phyloP scores from a whole-genome alignment of 2,329 filamentous ascomycete genomes.

The Pestalotiopsis sp. region DNA sequence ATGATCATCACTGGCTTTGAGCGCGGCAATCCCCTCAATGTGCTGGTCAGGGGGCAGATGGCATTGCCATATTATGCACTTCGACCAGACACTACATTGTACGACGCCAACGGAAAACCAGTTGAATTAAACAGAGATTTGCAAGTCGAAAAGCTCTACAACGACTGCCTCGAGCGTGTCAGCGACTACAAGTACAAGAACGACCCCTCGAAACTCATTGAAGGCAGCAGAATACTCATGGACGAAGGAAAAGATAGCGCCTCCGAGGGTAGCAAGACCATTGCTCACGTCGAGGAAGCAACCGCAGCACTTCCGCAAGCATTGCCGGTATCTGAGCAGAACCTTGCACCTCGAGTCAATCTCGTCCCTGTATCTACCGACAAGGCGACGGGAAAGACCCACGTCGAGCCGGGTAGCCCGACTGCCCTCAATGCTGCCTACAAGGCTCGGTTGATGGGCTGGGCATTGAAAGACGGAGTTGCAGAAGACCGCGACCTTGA shows the following conservation, averaged over 20 bases:
- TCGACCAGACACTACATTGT: slow-evolving; percentile 80
- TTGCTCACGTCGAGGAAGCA: slow-evolving; percentile 74
- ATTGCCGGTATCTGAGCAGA: slow-evolving; percentile 55
- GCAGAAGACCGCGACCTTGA: slow-evolving; percentile 69
- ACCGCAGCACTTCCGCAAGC: slow-evolving; percentile 61
- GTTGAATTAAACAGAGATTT: slow-evolving; percentile 80
- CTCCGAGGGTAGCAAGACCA: slow-evolving; percentile 70
- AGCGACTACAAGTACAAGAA: slow-evolving; percentile 87
- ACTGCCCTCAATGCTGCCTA: slow-evolving; percentile 73
- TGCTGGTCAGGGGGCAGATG: slow-evolving; percentile 87
- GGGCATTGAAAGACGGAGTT: slow-evolving; percentile 70
- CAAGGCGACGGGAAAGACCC: slow-evolving; percentile 71
- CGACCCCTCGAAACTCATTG: slow-evolving; percentile 69
- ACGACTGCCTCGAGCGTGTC: slow-evolving; percentile 89
- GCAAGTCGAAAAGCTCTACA: slow-evolving; percentile 89
- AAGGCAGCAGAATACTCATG: slow-evolving; percentile 82
- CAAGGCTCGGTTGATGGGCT: slow-evolving; percentile 81
- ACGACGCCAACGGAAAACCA: slow-evolving; percentile 78
- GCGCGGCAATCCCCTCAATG: slow-evolving; percentile 89
- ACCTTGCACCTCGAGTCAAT: slow-evolving; percentile 54
- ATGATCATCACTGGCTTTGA: slow-evolving; percentile 99
- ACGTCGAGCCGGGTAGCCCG: slow-evolving; percentile 70
- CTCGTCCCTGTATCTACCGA: slow-evolving; percentile 67
- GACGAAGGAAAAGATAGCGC: slow-evolving; percentile 79
- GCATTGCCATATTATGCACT: slow-evolving; percentile 84